Base-by-base conservation (phyloP, 2,329 filamentous ascomycete genomes). In the Uncinocarpus reesii region DNA sequence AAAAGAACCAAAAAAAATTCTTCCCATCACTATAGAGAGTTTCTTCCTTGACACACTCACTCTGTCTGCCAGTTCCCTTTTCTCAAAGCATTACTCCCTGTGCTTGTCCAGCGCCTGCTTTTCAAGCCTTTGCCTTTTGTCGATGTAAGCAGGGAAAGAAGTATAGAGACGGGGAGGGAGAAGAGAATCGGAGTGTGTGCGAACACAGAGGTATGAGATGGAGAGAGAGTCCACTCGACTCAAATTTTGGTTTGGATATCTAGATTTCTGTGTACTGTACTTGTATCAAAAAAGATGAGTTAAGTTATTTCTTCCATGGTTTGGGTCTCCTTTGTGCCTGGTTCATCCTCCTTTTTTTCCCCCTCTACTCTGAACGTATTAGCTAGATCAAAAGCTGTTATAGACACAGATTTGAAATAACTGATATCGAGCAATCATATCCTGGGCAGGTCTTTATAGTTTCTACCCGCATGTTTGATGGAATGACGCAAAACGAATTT, bases 221-320 rank as follows among this genome's bases (percentile, higher is more conserved):
- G n/a, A n/a, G n/a, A n/a, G n/a, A n/a, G n/a, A n/a, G n/a, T n/a
- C n/a, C n/a, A 16, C 36, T 47, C 44, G 42, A 45, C 42, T 45
- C 42, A 37, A 37, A 24, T 15, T 13, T 7, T n/a, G 15, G 35
- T 40, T 7, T 24, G 36, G 10, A 29, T 47, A 31, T 20, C n/a
- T 42, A 47, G 44, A 47, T 38, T 16, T 7, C 35, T n/a, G 13
- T 47, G 44, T 40, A 47, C 28, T 47, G 35, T 47, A 47, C 16
- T 40, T 47, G 24, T 40, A 47, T 32, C 32, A 47, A 40, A 13
- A 40, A 38, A 31, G 18, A n/a, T n/a, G 26, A 32, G 20, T 8
- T 6, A 13, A 20, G 2, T n/a, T 16, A 32, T 47, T 20, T 21
- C 1, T 42, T 42, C 7, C n/a, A 18, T 3, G 3, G 2, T 36